phyloP scores from a whole-genome alignment of 306 rosid species.

The Trifolium dubium region DNA sequence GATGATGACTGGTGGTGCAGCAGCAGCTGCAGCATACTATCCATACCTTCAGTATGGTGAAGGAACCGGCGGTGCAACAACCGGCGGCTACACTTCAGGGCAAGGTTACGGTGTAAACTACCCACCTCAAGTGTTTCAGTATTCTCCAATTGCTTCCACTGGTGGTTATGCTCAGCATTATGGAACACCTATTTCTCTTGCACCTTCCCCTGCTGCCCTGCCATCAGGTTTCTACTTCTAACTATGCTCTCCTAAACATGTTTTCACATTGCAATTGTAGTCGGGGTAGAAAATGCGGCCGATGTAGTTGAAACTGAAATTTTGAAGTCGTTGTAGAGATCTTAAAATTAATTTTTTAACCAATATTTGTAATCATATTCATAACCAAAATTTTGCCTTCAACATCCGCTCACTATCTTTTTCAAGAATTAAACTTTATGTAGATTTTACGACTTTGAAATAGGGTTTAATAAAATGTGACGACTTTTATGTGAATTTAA shows the following conservation, averaged over 20 bases:
- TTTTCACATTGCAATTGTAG: neutral
- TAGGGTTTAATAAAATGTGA: neutral
- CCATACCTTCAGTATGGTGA: constrained; percentile 83
- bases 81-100: constrained; percentile 56
- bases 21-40: constrained; percentile 63
- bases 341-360: too few species aligned
- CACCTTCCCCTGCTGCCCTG: constrained; percentile 91
- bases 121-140: constrained; percentile 76
- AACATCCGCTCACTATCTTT: too few species aligned
- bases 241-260: neutral
- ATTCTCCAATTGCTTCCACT: constrained; percentile 71
- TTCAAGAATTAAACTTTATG: too few species aligned
- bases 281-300: neutral
- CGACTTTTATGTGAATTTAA: too few species aligned
- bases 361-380: too few species aligned
- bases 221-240: constrained; percentile 67
- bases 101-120: constrained; percentile 84
- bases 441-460: neutral
- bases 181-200: constrained; percentile 87
- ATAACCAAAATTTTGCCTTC: too few species aligned
- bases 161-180: constrained; percentile 77
- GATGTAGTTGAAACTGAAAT: too few species aligned
- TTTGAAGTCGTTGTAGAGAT: too few species aligned
- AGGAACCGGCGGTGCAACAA: constrained; percentile 33
- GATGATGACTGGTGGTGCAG: constrained; percentile 68